phyloP scores from a whole-genome alignment of 2,329 filamentous ascomycete genomes.

The Tolypocladium amazonense region DNA sequence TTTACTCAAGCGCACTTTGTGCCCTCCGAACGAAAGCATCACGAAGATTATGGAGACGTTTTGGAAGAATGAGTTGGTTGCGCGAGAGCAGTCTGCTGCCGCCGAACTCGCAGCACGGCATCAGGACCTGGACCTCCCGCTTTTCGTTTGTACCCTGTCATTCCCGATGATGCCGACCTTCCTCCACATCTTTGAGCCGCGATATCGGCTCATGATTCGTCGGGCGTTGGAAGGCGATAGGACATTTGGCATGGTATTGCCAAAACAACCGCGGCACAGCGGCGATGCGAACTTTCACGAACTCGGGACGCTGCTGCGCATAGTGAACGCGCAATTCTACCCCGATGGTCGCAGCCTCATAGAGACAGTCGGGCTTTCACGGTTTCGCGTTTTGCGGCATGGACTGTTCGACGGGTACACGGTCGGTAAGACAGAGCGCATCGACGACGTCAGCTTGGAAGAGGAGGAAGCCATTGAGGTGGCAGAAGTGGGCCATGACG shows the following conservation, averaged over 20 bases:
- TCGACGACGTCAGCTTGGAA: slow-evolving; percentile 72
- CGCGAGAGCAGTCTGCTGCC: slow-evolving; percentile 43
- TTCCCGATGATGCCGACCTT: slow-evolving; percentile 81
- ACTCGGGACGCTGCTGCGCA: slow-evolving; percentile 68
- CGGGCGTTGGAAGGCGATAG: slow-evolving; percentile 62
- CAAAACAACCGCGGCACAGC: slow-evolving; percentile 38
- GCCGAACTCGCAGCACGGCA: slow-evolving; percentile 46
- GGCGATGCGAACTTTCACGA: slow-evolving; percentile 45
- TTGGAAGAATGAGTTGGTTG: slow-evolving; percentile 55
- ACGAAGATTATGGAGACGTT: slow-evolving; percentile 53
- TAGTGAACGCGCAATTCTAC: slow-evolving; percentile 63
- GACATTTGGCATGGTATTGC: slow-evolving; percentile 79
- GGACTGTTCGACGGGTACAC: slow-evolving; percentile 64
- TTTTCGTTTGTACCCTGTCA: slow-evolving; percentile 75
- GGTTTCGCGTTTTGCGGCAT: slow-evolving; percentile 62
- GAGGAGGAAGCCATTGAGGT: slow-evolving; percentile 73
- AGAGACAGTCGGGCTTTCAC: slow-evolving; percentile 64
- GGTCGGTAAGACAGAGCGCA: slow-evolving; percentile 62
- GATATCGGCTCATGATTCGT: slow-evolving; percentile 82
- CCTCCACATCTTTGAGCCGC: slow-evolving; percentile 84
- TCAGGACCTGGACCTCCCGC: slow-evolving; percentile 50
- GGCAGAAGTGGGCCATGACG: slow-evolving; percentile 34
- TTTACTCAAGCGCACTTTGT: slow-evolving; percentile 26
- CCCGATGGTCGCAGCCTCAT: slow-evolving; percentile 74
- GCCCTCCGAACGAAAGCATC: slow-evolving; percentile 52